phyloP scores from a whole-genome alignment of 345 rosid genomes.

The Fremontodendron californicum region DNA sequence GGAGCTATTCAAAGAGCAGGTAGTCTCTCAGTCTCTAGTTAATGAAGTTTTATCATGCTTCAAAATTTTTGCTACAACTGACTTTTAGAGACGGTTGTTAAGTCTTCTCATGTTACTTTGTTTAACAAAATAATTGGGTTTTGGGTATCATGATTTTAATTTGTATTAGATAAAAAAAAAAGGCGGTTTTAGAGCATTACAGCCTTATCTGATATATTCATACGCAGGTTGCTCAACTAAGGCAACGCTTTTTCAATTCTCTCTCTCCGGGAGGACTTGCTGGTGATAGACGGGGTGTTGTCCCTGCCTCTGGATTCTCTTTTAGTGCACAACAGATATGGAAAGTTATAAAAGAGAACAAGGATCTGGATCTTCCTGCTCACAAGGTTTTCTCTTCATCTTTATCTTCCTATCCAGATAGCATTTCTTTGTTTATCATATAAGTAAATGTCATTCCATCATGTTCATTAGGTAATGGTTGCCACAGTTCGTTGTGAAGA shows the following conservation, averaged over 20 bases:
- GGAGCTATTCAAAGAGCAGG: conserved; percentile 74
- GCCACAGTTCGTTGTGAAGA: conserved; percentile 94
- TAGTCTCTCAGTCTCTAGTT: conserved; percentile 15
- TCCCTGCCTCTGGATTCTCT: conserved; percentile 88
- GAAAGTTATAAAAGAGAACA: conserved; percentile 80
- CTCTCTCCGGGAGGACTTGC: conserved; percentile 91
- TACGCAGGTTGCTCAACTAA: conserved; percentile 63
- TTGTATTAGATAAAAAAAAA: neutral
- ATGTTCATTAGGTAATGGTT: conserved; percentile 69
- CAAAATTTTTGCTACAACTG: neutral
- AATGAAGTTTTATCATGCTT: conserved; percentile 6
- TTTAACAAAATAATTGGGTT: neutral
- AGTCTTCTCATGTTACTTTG: neutral
- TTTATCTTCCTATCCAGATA: neutral
- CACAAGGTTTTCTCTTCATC: conserved; percentile 54
- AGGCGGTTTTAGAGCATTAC: neutral
- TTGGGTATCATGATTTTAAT: neutral
- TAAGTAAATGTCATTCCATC: conserved; percentile 11
- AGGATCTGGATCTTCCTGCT: conserved; percentile 93
- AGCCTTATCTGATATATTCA: conserved; percentile 13
- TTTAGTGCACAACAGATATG: conserved; percentile 80
- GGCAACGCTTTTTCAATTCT: conserved; percentile 72
- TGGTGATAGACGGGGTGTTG: conserved; percentile 80
- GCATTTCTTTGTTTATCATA: neutral
- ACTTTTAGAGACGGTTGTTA: neutral